A percentile compares a stretch with the other conserved stretches of the same genome.
Conservation (phyloP, 2,329 filamentous ascomycete genomes). For the Cladosporium halotolerans region DNA sequence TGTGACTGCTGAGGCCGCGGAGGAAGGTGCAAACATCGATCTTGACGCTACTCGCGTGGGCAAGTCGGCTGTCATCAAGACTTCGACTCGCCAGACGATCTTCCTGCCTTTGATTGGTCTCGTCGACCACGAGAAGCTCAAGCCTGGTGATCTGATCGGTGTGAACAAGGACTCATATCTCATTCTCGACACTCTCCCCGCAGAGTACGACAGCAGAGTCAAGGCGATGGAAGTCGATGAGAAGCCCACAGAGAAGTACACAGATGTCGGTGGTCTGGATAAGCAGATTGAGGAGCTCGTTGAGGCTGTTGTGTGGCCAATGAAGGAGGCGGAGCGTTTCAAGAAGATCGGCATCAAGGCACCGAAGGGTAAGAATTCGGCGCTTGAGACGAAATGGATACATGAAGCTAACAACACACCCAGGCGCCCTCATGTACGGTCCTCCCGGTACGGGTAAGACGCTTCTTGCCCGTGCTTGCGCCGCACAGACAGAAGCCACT, state of each 20-base stretch:
- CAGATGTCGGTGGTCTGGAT: constrained; percentile 91
- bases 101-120: constrained; percentile 95
- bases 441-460: constrained; percentile 88
- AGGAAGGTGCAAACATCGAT: constrained; percentile 98
- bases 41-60: constrained; percentile 92
- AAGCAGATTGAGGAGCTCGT: constrained; percentile 99
- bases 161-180: constrained; percentile 99
- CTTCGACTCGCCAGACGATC: constrained; percentile 95
- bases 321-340: constrained; percentile 98
- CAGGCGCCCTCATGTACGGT: constrained; percentile 96
- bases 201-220: constrained; percentile 96
- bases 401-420: constrained; percentile 13
- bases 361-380: constrained; percentile 68
- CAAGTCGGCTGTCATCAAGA: constrained; percentile 99
- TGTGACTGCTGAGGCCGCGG: constrained; percentile 88
- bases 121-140: constrained; percentile 89
- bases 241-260: constrained; percentile 99
- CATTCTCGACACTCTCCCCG: constrained; percentile 89
- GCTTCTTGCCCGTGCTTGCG: constrained; percentile 87
- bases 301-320: constrained; percentile 97
- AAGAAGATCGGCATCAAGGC: constrained; percentile 99
- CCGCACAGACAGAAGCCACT: constrained; percentile 94
- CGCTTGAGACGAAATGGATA: background rate
- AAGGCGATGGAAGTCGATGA: constrained; percentile 99
- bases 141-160: constrained; percentile 92